Evolutionary conservation across 192 early-diverging fungal species (phyloP), one percentile per base, ranked within the genome.

Genomic region (Funneliformis mosseae): DNA sequence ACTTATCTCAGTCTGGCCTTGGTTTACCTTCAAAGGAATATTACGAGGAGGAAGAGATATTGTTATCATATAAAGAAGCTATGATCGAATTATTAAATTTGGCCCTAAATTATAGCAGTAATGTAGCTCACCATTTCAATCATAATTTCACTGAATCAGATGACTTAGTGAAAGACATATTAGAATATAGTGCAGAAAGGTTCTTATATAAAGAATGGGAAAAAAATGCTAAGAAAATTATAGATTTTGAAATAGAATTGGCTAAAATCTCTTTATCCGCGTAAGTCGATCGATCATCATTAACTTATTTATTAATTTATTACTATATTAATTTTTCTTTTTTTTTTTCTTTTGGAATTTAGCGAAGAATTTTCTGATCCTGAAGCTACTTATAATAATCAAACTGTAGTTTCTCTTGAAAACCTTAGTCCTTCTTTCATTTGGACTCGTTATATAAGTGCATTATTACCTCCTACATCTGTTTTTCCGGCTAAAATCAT

Each of bases 21-120:
- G 87, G 82, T 41, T 67, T 92, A 45, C 92, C 92, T n/a, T 88
- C 90, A 33, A 92, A 88, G 45, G 88, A 92, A 55, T 93, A 93
- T 63, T 93, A 93, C 82, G 64, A 85, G 21, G 85, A 93, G 9
- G 55, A 82, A 9, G 81, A 88, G 4, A 83, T 86, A 10, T 16
- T 91, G 14, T 64, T 33, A 27, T 61, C 83, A 18, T 92, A 90
- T 60, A 70, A 85, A 76, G 68, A 59, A 16, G 83, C 83, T 12
- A 63, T 92, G 42, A 64, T 80, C 12, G 83, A 88, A 5, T 83
- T 89, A 50, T 78, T 92, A 70, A 38, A 60, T 2, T 55, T 78
- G 10, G 75, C 90, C 5, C 27, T 90, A 25, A 83, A 80, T 5
- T 78, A 77, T 27, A 25, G 16, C 5, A 67, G 75, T 79, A 48